phyloP scores from a whole-genome alignment of 1,139 yeast species.

The Nakaseomyces glabratus region DNA sequence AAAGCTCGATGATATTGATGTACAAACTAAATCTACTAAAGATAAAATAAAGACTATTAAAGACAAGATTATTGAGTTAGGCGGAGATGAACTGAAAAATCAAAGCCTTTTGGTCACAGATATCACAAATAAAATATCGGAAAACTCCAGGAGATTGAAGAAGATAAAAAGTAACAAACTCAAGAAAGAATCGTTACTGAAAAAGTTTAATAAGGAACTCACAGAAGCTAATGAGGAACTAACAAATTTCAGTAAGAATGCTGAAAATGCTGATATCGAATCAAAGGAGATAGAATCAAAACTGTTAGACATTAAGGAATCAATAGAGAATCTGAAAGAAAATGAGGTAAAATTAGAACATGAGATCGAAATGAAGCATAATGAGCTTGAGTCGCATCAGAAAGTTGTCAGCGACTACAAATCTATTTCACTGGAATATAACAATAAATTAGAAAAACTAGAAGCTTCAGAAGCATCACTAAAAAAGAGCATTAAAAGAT shows the following conservation, averaged over 20 bases:
- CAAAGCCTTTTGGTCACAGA: constrained; percentile 65
- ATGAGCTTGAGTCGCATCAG: constrained; percentile 12
- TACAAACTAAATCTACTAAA: constrained; percentile 53
- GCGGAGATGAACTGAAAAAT: constrained; percentile 76
- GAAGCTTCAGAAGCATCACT: constrained; percentile 38
- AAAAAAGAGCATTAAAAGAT: constrained; percentile 34
- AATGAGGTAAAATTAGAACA: constrained; percentile 22
- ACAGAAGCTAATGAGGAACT: constrained; percentile 54
- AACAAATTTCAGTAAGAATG: constrained; percentile 40
- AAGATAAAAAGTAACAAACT: constrained; percentile 30
- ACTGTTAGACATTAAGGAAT: constrained; percentile 6
- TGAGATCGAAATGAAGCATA: constrained; percentile 41
- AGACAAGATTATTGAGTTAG: constrained; percentile 78
- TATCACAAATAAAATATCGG: background rate
- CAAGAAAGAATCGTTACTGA: constrained; percentile 41
- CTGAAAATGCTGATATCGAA: constrained; percentile 30
- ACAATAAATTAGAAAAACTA: constrained; percentile 55
- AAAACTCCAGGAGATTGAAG: constrained; percentile 38
- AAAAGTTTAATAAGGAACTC: constrained; percentile 61
- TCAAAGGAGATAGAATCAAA: constrained; percentile 32
- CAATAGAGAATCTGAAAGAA: constrained; percentile 26
- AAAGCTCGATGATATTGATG: constrained; percentile 36
- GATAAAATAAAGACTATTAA: constrained; percentile 51
- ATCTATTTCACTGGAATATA: constrained; percentile 62
- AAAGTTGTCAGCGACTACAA: constrained; percentile 52